Evolutionary conservation across 2,329 filamentous ascomycete genomes (phyloP).

Genomic region (Fusarium staphyleae): DNA sequence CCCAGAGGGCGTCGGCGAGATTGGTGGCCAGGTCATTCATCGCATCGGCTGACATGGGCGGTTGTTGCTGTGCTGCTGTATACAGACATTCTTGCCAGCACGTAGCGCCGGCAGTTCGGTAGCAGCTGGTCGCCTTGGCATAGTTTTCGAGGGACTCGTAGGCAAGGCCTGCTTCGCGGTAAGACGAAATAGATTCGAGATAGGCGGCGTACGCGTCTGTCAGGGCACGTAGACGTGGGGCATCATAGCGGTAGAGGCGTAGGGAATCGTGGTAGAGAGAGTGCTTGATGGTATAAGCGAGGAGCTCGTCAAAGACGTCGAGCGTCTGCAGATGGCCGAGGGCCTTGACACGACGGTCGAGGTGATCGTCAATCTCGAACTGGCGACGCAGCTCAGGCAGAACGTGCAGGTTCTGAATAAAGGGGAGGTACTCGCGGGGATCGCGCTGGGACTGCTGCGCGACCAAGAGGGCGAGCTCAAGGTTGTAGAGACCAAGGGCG

Average conservation of each 20-base stretch:
- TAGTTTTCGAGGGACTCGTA: slow-evolving; percentile 87
- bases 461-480: slow-evolving; percentile 87
- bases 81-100: slow-evolving; percentile 93
- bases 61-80: slow-evolving; percentile 71
- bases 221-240: slow-evolving; percentile 68
- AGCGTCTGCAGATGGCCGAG: slow-evolving; percentile 77
- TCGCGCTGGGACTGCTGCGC: slow-evolving; percentile 97
- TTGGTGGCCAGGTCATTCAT: slow-evolving; percentile 73
- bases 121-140: slow-evolving; percentile 77
- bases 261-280: slow-evolving; percentile 80
- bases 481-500: slow-evolving; percentile 87
- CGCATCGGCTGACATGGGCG: slow-evolving; percentile 66
- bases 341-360: slow-evolving; percentile 79
- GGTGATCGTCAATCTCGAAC: slow-evolving; percentile 88
- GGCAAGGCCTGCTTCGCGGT: slow-evolving; percentile 86
- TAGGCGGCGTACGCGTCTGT: slow-evolving; percentile 81
- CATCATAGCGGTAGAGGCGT: slow-evolving; percentile 83
- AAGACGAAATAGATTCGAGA: slow-evolving; percentile 76
- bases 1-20: slow-evolving; percentile 79
- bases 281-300: slow-evolving; percentile 80
- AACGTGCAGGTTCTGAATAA: slow-evolving; percentile 85
- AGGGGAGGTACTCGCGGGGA: slow-evolving; percentile 92
- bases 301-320: slow-evolving; percentile 77
- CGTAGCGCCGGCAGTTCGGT: slow-evolving; percentile 75
- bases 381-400: slow-evolving; percentile 73